Evolutionary conservation across 805 yeast genomes (phyloP).

Genomic region (Blastobotrys terrestris): DNA sequence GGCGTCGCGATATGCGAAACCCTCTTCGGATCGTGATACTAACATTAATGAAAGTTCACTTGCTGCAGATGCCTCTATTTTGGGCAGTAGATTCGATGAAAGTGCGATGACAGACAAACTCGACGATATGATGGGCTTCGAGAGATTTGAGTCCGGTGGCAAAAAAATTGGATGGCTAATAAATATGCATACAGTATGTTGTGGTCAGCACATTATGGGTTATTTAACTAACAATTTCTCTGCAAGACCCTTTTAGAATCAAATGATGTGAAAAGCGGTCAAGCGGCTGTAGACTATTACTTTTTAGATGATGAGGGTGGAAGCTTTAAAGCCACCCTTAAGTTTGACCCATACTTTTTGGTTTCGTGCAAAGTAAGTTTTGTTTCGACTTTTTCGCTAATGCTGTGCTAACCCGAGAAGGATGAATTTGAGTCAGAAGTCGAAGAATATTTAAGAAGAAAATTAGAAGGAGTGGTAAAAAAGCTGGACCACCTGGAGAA

Average conservation of each 20-base stretch:
- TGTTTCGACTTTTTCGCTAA: background rate
- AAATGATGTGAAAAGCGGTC: conserved; percentile 55
- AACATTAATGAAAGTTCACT: conserved; percentile 12
- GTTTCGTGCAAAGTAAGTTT: conserved; percentile 56
- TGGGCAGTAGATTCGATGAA: conserved; percentile 14
- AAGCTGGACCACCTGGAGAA: conserved; percentile 48
- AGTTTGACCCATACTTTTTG: conserved; percentile 82
- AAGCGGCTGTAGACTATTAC: conserved; percentile 88
- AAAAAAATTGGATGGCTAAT: conserved; percentile 80
- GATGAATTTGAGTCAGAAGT: conserved; percentile 57
- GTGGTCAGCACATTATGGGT: background rate
- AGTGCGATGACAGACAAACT: conserved; percentile 43
- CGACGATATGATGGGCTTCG: conserved; percentile 85
- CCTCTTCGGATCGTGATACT: conserved; percentile 5
- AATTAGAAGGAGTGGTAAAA: conserved; percentile 60
- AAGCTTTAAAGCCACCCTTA: conserved; percentile 77
- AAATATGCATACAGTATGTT: conserved; percentile 84
- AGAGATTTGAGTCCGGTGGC: conserved; percentile 67
- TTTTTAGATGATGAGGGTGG: conserved; percentile 97
- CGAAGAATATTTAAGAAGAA: conserved; percentile 72
- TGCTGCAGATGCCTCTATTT: conserved; percentile 16
- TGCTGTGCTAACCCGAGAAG: conserved; percentile 9
- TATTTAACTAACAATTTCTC: conserved; percentile 3
- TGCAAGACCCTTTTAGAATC: conserved; percentile 44
- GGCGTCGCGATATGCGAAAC: background rate